phyloP scores from a whole-genome alignment of 1,284 basidiomycete genomes.

The Cutaneotrichosporon spelunceum region DNA sequence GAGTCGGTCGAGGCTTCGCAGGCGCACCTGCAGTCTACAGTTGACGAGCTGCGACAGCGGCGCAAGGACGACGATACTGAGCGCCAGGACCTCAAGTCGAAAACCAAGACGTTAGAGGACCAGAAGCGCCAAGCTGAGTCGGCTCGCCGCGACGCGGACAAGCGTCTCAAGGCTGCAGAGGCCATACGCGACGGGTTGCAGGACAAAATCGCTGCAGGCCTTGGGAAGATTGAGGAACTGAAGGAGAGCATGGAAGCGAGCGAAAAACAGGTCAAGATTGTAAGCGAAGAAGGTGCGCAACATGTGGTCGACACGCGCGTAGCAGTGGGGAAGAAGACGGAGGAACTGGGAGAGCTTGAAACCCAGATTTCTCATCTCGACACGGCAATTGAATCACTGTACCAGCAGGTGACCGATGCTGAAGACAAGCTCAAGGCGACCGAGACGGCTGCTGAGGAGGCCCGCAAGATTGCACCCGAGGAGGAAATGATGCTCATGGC shows the following conservation, averaged over 20 bases:
- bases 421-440: slow-evolving; percentile 41
- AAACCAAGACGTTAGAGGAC: slow-evolving; percentile 82
- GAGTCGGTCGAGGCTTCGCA: slow-evolving; percentile 63
- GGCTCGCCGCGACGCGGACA: slow-evolving; percentile 77
- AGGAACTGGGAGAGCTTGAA: slow-evolving; percentile 48
- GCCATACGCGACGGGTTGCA: slow-evolving; percentile 63
- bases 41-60: slow-evolving; percentile 68
- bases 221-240: slow-evolving; percentile 65
- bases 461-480: slow-evolving; percentile 42
- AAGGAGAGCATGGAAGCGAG: slow-evolving; percentile 56
- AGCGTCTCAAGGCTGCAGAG: slow-evolving; percentile 70
- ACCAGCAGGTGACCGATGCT: slow-evolving; percentile 39
- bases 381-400: slow-evolving; percentile 35
- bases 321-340: slow-evolving; percentile 60
- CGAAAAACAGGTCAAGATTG: slow-evolving; percentile 42
- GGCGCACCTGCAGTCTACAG: slow-evolving; percentile 64
- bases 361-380: slow-evolving; percentile 37
- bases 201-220: slow-evolving; percentile 64
- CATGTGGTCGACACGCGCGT: slow-evolving; percentile 52
- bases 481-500: slow-evolving; percentile 52
- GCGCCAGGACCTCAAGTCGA: slow-evolving; percentile 71
- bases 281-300: slow-evolving; percentile 59
- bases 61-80: slow-evolving; percentile 80
- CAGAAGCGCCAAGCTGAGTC: slow-evolving; percentile 76
- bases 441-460: slow-evolving; percentile 34